Evolutionary conservation across 371 early-diverging fungal species (phyloP), one percentile per base, ranked within the genome.

Genomic region (Saksenaea vasiformis): DNA sequence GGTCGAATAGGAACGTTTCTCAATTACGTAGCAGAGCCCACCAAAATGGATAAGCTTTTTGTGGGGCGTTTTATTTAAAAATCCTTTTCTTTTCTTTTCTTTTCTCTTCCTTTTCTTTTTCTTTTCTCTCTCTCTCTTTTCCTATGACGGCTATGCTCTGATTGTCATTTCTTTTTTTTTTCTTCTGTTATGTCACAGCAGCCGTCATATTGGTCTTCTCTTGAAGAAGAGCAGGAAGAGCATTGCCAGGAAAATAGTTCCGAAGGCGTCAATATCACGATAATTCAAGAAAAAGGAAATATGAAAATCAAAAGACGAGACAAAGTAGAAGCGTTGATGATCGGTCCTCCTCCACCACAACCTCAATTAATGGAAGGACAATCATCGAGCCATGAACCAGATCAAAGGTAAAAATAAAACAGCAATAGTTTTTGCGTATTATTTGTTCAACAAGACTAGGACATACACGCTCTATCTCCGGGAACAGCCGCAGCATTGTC

Each of bases 401-500:
- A 47, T 17, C 10, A 10, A 47, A 47, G 22, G 51, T 47, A 47
- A 47, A 22, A 47, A 0, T 22, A 31, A n/a, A 31, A 31, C 24
- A 26, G 22, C 11, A 39, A 10, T 47, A 3, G 0, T 47, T 24
- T n/a, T 14, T 22, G 22, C 11, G 22, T 22, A 22, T 19, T 31
- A 31, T 31, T 31, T 31, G 31, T 31, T 31, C 31, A 31, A 31
- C 31, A 31, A 31, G 19, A 54, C 17, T 61, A 71, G 71, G 39
- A 58, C 38, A 3, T 71, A 71, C 44, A 28, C 41, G 26, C 54
- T 73, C 10, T 41, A 35, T 19, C 78, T 88, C 58, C 76, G 82
- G 22, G 89, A 91, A 66, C 85, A 90, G 56, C 91, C 92, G n/a
- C 59, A 80, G 24, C 77, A 87, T 24, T 89, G 89, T 58, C 79